Evolutionary conservation across 345 rosid genomes (phyloP).

Genomic region (Citrus maxima): DNA sequence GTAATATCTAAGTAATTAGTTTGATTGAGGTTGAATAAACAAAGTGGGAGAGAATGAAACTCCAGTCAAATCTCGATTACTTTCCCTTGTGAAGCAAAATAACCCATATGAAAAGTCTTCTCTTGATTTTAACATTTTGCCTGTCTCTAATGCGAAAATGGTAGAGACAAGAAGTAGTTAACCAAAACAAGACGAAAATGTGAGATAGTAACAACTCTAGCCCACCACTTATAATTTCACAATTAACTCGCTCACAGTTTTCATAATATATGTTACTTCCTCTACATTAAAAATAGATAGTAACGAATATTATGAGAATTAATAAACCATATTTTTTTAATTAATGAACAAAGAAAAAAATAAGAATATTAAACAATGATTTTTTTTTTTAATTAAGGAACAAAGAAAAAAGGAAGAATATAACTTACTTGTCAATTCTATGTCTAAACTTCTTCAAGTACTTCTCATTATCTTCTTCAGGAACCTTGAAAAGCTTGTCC

Average conservation of each 20-base stretch:
- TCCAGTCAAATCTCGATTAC: too few relatives aligned
- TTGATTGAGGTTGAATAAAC: background rate
- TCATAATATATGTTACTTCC: too few relatives aligned
- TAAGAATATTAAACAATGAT: too few relatives aligned
- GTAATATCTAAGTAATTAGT: background rate
- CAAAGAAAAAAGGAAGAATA: background rate
- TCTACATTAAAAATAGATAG: too few relatives aligned
- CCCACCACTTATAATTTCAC: too few relatives aligned
- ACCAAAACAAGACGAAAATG: background rate
- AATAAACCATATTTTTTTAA: too few relatives aligned
- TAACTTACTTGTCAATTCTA: conserved; percentile 67
- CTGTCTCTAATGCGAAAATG: background rate
- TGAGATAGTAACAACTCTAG: background rate
- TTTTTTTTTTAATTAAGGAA: too few relatives aligned
- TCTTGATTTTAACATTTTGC: too few relatives aligned
- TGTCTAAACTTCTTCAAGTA: conserved; percentile 69
- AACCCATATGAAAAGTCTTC: background rate
- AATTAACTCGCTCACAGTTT: too few relatives aligned
- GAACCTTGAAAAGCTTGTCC: conserved; percentile 67
- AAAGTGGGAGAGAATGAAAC: background rate
- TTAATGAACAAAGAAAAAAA: too few relatives aligned
- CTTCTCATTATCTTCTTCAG: conserved; percentile 83
- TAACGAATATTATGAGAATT: too few relatives aligned
- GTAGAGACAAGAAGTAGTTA: background rate
- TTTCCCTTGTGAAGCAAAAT: background rate